These are phyloP conservation scores for Kitagawia praeruptora DNA, from an alignment of 129 eudicot species.

Conservation along the genomic window DNA sequence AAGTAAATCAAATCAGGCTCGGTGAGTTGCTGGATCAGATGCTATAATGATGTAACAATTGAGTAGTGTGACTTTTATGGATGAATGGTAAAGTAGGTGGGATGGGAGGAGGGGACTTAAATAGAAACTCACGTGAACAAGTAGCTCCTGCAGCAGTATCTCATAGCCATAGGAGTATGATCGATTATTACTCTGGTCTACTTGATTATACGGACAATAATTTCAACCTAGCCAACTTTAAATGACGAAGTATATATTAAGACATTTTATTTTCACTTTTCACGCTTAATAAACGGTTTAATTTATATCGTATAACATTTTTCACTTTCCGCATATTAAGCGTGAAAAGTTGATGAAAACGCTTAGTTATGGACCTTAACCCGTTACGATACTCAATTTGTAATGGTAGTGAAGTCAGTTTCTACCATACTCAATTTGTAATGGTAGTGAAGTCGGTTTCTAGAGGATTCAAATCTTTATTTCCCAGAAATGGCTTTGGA, in stretches of 20 bases:
- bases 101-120: background rate
- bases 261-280: too few relatives aligned
- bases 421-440: too few relatives aligned
- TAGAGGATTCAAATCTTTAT: background rate
- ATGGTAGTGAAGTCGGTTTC: too few relatives aligned
- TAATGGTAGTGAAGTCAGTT: too few relatives aligned
- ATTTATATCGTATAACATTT: too few relatives aligned
- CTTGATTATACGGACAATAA: background rate
- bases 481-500: background rate
- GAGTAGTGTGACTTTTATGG: background rate
- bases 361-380: too few relatives aligned
- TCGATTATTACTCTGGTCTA: background rate
- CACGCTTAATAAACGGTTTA: background rate
- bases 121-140: constrained; percentile 1
- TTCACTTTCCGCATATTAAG: too few relatives aligned
- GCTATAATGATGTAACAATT: constrained; percentile 1
- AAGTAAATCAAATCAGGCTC: background rate
- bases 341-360: too few relatives aligned
- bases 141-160: background rate
- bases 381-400: too few relatives aligned
- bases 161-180: background rate
- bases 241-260: too few relatives aligned
- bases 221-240: background rate
- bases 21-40: background rate
- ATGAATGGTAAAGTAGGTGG: background rate